phyloP scores from a whole-genome alignment of 305 asterid genomes.

The Rubia tinctorum region DNA sequence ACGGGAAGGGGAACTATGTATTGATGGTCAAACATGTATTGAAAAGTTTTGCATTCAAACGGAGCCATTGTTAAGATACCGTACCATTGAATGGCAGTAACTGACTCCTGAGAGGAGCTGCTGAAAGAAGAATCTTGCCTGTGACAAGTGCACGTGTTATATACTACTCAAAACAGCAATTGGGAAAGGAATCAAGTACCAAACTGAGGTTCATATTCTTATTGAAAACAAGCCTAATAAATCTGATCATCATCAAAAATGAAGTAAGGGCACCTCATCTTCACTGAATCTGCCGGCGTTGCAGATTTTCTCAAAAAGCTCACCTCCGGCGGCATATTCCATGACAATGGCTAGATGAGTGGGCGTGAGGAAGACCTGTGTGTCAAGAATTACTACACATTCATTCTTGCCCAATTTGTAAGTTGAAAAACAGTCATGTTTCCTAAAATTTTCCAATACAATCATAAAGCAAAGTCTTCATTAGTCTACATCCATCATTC shows the following conservation, averaged over 20 bases:
- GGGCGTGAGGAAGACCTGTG: constrained; percentile 72
- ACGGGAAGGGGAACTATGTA: too few relatives aligned
- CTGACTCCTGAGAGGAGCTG: constrained; percentile 87
- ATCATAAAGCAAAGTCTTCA: background rate
- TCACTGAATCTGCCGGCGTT: constrained; percentile 83
- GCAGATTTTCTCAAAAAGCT: constrained; percentile 68
- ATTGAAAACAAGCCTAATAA: background rate
- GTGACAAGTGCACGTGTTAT: constrained; percentile 17
- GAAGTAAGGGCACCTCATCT: constrained; percentile 49
- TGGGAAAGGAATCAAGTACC: background rate
- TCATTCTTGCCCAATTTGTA: background rate
- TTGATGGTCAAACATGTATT: too few relatives aligned
- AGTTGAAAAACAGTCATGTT: too few relatives aligned
- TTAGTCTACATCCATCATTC: background rate
- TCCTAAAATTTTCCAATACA: background rate
- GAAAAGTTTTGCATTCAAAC: too few relatives aligned
- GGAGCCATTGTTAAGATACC: too few relatives aligned
- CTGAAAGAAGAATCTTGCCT: constrained; percentile 75
- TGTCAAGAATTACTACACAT: background rate
- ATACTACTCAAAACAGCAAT: background rate
- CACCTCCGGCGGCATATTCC: constrained; percentile 91
- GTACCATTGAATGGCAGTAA: constrained; percentile 87
- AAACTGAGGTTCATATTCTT: background rate
- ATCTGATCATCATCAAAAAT: background rate
- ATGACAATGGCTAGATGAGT: constrained; percentile 82